Percentiles rank a stretch among this genome's conserved stretches.
Evolutionary conservation across 371 early-diverging fungal species (phyloP).

Genomic region (Blastocladiella emersonii): DNA sequence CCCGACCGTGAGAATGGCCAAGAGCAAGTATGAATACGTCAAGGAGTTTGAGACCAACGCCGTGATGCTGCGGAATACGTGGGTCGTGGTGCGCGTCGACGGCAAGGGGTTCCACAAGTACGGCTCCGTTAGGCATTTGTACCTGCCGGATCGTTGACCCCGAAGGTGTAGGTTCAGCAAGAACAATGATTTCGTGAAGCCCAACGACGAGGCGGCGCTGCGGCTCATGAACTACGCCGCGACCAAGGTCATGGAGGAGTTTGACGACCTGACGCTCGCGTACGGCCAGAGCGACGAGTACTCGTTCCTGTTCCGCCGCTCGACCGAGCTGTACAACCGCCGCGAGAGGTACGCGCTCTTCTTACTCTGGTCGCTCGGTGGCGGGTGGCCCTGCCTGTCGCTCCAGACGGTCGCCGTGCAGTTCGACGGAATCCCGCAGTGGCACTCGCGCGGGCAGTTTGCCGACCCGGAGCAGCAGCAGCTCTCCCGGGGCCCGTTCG

Average conservation of each 20-base stretch:
- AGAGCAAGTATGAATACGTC: conserved; percentile 86
- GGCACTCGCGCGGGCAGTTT: too few relatives aligned
- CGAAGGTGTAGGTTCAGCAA: conserved; percentile 58
- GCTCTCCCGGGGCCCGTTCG: too few relatives aligned
- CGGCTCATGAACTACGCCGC: conserved; percentile 78
- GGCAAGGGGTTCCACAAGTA: conserved; percentile 84
- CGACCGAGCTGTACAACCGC: conserved; percentile 57
- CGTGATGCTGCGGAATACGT: conserved; percentile 64
- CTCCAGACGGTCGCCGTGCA: too few relatives aligned
- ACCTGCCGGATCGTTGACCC: not conserved
- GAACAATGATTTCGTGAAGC: conserved; percentile 72
- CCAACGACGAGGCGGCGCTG: conserved; percentile 76
- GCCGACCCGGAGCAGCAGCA: too few relatives aligned
- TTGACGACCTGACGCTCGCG: conserved; percentile 66
- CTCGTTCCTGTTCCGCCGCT: conserved; percentile 57
- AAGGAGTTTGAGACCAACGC: conserved; percentile 70
- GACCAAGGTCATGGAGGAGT: conserved; percentile 53
- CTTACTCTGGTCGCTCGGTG: not conserved
- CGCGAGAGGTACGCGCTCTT: conserved; percentile 36
- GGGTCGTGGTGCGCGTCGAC: conserved; percentile 82
- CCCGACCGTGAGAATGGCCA: too few relatives aligned
- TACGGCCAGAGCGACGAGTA: conserved; percentile 94
- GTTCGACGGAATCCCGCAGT: too few relatives aligned
- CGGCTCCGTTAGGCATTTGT: too few relatives aligned
- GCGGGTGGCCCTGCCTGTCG: not conserved